phyloP scores from a whole-genome alignment of 1,139 yeast genomes.

The Debaryomyces coudertii region DNA sequence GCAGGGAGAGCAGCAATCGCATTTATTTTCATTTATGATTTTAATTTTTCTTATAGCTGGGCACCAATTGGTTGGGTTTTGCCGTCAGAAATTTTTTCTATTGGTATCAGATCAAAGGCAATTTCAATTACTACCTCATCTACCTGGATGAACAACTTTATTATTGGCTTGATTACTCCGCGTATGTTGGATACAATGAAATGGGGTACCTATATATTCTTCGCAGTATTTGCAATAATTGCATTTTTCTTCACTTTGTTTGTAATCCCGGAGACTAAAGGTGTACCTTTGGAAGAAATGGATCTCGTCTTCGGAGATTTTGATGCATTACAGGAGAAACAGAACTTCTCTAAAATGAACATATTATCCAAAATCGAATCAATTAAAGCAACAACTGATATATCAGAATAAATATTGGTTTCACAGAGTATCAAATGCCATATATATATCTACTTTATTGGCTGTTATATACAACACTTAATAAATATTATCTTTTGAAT shows the following conservation, averaged over 20 bases:
- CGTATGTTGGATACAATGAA: slow-evolving; percentile 26
- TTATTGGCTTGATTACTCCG: slow-evolving; percentile 35
- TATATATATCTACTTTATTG: too few relatives aligned
- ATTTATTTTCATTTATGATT: slow-evolving; percentile 40
- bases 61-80: slow-evolving; percentile 44
- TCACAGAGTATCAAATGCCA: too few relatives aligned
- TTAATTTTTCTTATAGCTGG: slow-evolving; percentile 29
- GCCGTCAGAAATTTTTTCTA: slow-evolving; percentile 47
- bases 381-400: background rate
- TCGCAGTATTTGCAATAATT: slow-evolving; percentile 27
- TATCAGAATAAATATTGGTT: background rate
- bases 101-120: slow-evolving; percentile 28
- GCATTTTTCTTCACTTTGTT: slow-evolving; percentile 24
- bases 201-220: slow-evolving; percentile 34
- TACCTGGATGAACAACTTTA: slow-evolving; percentile 40
- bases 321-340: slow-evolving; percentile 7
- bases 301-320: slow-evolving; percentile 23
- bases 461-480: too few relatives aligned
- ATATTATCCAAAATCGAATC: background rate
- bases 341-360: slow-evolving; percentile 1
- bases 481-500: too few relatives aligned
- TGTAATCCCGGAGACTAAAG: slow-evolving; percentile 35
- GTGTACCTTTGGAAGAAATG: slow-evolving; percentile 35
- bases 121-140: slow-evolving; percentile 37
- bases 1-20: slow-evolving; percentile 48